Percentiles rank a stretch among this genome's conserved stretches.
phyloP scores from a whole-genome alignment of 306 rosid genomes.

The Hippophae gyantsensis region DNA sequence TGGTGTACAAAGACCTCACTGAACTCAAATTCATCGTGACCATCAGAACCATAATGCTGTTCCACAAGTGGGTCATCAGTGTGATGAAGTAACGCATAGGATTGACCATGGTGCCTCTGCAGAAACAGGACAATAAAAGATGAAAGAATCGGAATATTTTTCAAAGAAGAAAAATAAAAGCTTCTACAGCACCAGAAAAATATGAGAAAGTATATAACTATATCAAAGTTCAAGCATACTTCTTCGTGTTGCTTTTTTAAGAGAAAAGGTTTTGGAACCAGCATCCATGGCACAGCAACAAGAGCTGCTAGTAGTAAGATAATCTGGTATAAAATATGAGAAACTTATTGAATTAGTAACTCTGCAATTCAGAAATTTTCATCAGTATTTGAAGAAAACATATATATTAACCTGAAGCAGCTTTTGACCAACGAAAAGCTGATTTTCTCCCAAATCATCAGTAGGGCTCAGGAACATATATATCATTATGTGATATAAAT shows the following conservation, averaged over 20 bases:
- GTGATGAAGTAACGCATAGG: conserved; percentile 38
- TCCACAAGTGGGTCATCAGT: conserved; percentile 46
- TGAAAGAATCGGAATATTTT: background rate
- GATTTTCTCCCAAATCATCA: conserved; percentile 75
- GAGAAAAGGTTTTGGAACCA: conserved; percentile 76
- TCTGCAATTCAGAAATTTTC: background rate
- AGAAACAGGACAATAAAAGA: conserved; percentile 8
- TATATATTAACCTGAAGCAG: conserved; percentile 44
- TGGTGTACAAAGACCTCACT: conserved; percentile 78
- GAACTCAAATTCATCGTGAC: conserved; percentile 57
- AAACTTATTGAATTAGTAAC: background rate
- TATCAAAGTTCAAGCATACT: conserved; percentile 27
- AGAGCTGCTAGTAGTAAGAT: conserved; percentile 54
- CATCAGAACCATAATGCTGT: conserved; percentile 16
- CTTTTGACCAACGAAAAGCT: conserved; percentile 76
- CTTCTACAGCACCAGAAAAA: background rate
- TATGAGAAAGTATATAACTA: background rate
- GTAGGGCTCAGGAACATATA: conserved; percentile 86
- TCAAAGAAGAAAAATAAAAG: background rate
- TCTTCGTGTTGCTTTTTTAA: conserved; percentile 67
- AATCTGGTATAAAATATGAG: conserved; percentile 31
- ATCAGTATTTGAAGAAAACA: background rate
- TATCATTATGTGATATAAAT: conserved; percentile 77
- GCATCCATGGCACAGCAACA: conserved; percentile 86
- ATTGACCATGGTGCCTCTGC: conserved; percentile 69